Evolutionary conservation across 73 alveolate genomes (phyloP).

Genomic region (Tetrahymena elliotti): DNA sequence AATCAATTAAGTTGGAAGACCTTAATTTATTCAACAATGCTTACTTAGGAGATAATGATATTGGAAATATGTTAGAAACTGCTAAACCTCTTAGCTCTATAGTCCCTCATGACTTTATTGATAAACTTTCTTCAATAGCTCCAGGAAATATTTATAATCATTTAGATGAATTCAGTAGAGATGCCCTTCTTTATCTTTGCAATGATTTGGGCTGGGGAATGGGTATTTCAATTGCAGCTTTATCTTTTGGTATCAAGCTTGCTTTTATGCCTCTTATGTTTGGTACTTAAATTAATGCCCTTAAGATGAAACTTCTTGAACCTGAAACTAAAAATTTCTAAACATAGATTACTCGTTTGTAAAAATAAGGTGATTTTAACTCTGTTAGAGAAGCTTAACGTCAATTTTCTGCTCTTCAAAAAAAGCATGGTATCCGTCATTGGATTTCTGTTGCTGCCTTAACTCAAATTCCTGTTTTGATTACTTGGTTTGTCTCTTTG

Average conservation of each 20-base stretch:
- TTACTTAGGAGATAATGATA: not conserved
- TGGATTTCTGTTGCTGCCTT: slow-evolving; percentile 48
- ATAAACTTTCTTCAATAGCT: slow-evolving; percentile 15
- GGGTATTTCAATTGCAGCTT: slow-evolving; percentile 58
- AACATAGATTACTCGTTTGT: slow-evolving; percentile 39
- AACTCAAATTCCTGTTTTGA: slow-evolving; percentile 64
- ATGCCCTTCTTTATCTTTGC: slow-evolving; percentile 24
- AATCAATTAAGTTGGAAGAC: not conserved
- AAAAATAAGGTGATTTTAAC: slow-evolving; percentile 60
- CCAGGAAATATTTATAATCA: slow-evolving; percentile 24
- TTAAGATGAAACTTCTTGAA: slow-evolving; percentile 60
- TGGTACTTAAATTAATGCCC: slow-evolving; percentile 53
- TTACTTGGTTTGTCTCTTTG: slow-evolving; percentile 66
- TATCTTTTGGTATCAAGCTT: slow-evolving; percentile 48
- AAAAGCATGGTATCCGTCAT: slow-evolving; percentile 64
- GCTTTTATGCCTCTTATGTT: slow-evolving; percentile 63
- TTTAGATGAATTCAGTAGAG: slow-evolving; percentile 39
- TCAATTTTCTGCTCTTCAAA: slow-evolving; percentile 42
- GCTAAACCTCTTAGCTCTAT: not conserved
- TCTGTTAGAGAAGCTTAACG: slow-evolving; percentile 49
- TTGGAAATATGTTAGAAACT: not conserved
- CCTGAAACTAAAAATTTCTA: slow-evolving; percentile 66
- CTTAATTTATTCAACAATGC: not conserved
- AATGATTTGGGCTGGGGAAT: slow-evolving; percentile 62
- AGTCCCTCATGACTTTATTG: slow-evolving; percentile 4